These are phyloP conservation scores for Rugosomyces carneus DNA, from an alignment of 1,284 basidiomycete species.

Conservation along the genomic window DNA sequence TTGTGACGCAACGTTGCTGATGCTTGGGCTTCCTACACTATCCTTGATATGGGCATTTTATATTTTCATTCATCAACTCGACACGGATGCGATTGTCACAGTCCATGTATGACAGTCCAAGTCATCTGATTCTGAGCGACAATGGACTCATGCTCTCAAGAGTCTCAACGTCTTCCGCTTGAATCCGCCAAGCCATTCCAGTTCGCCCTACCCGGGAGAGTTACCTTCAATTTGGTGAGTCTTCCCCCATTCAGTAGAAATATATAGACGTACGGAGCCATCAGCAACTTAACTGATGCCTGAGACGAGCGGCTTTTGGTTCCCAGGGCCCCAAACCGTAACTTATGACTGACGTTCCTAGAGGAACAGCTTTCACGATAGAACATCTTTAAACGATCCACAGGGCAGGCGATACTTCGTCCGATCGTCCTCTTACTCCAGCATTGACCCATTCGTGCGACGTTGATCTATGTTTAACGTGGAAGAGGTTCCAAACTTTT, in stretches of 20 bases:
- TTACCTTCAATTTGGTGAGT: neutral
- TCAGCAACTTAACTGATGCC: neutral
- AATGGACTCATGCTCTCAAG: neutral
- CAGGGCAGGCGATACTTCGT: slow-evolving; percentile 1
- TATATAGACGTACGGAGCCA: neutral
- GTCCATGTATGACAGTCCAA: neutral
- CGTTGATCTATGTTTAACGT: slow-evolving; percentile 1
- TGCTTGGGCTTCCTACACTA: slow-evolving; percentile 9
- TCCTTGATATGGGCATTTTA: slow-evolving; percentile 7
- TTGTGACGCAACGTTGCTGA: neutral
- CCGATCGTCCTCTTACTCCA: slow-evolving; percentile 4
- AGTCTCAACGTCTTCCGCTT: neutral
- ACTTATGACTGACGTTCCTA: neutral
- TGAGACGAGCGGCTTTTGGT: neutral
- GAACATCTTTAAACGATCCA: slow-evolving; percentile 8
- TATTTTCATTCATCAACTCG: slow-evolving; percentile 1
- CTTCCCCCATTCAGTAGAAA: neutral
- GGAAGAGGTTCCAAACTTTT: slow-evolving; percentile 5
- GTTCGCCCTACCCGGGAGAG: neutral
- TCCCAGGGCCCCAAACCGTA: neutral
- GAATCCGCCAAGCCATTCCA: neutral
- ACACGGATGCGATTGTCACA: slow-evolving; percentile 3
- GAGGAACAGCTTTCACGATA: neutral
- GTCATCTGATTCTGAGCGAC: slow-evolving; percentile 8
- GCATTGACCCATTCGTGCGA: neutral